phyloP scores from a whole-genome alignment of 768 basidiomycete species.

The Leccinum barrowsii region DNA sequence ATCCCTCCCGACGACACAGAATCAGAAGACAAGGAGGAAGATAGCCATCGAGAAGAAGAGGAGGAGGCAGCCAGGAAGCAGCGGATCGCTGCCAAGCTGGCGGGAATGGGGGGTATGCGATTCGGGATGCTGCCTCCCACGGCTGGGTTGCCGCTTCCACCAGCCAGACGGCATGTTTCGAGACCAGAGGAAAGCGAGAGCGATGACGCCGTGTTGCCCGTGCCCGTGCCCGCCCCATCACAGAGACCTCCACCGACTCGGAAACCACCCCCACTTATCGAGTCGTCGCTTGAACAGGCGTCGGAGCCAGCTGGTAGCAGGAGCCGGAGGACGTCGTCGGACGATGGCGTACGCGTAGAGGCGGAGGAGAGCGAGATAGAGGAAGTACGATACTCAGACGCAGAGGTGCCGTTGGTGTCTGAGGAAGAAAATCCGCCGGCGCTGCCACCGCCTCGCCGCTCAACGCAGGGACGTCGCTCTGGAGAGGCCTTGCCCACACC shows the following conservation, averaged over 20 bases:
- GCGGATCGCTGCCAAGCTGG: constrained; percentile 52
- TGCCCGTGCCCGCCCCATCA: constrained; percentile 31
- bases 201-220: constrained; percentile 24
- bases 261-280: constrained; percentile 29
- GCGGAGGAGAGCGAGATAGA: no score
- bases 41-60: constrained; percentile 32
- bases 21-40: constrained; percentile 16
- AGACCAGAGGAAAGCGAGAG: constrained; percentile 31
- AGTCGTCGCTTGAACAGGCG: no score
- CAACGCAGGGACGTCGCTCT: constrained; percentile 20
- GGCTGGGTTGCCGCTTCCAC: constrained; percentile 13
- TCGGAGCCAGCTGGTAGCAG: no score
- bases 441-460: constrained; percentile 50
- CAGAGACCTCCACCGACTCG: constrained; percentile 29
- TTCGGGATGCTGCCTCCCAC: constrained; percentile 49
- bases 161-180: constrained; percentile 13
- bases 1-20: constrained; percentile 25
- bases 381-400: no score
- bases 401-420: no score
- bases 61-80: constrained; percentile 56
- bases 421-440: constrained; percentile 40
- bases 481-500: constrained; percentile 41
- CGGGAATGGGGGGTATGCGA: constrained; percentile 55
- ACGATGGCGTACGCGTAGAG: no score
- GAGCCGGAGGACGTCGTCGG: no score